These are phyloP conservation scores for Ilyonectria robusta DNA, from an alignment of 2,329 filamentous ascomycete species.

Conservation along the genomic window DNA sequence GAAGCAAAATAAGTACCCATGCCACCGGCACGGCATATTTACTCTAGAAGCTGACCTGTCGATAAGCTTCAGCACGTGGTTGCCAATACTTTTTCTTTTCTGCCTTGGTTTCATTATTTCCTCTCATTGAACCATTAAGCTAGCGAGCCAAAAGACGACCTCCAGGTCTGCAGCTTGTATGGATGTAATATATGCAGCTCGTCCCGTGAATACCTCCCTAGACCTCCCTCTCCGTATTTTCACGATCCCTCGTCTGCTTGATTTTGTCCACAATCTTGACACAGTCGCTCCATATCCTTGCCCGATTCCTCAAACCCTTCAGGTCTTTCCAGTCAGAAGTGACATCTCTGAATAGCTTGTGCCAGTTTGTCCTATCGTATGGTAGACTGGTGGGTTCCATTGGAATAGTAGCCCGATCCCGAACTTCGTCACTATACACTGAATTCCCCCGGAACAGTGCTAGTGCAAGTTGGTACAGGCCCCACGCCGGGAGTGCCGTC, in stretches of 20 bases:
- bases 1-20: no score
- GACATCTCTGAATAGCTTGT: not conserved
- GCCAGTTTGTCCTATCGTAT: not conserved
- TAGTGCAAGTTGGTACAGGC: not conserved
- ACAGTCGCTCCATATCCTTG: not conserved
- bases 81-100: no score
- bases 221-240: not conserved
- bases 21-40: no score
- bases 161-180: no score
- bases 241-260: not conserved
- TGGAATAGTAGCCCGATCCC: not conserved
- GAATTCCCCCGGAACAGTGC: not conserved
- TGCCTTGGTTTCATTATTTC: no score
- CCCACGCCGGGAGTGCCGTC: not conserved
- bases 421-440: not conserved
- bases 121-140: no score
- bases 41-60: no score
- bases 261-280: not conserved
- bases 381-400: no score
- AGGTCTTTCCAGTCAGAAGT: not conserved
- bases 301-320: not conserved
- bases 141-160: no score
- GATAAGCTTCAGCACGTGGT: no score
- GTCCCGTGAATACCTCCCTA: no score
- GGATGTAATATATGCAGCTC: no score